A percentile compares a stretch with the other conserved stretches of the same genome.
Evolutionary conservation across 805 yeast species (phyloP).

Genomic region (Lipomyces mesembrius): DNA sequence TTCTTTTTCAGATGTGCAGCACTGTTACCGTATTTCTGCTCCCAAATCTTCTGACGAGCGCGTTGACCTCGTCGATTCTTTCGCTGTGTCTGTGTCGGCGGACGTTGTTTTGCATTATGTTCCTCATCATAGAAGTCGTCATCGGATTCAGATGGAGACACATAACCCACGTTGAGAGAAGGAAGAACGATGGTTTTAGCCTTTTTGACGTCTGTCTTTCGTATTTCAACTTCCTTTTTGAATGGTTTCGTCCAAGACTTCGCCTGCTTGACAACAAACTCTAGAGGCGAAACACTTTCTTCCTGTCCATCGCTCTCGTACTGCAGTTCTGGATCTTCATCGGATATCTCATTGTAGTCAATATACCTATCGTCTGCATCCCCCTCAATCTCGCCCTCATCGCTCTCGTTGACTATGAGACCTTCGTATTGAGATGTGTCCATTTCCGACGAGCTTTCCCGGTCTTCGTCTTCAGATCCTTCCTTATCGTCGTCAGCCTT

Average conservation of each 20-base stretch:
- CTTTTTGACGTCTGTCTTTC: constrained; percentile 9
- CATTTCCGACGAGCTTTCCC: constrained; percentile 25
- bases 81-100: constrained; percentile 51
- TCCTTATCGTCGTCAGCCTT: constrained; percentile 17
- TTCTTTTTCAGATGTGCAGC: constrained; percentile 86
- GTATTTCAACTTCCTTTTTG: neutral
- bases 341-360: constrained; percentile 19
- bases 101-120: constrained; percentile 22
- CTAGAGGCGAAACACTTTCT: neutral
- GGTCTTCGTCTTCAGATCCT: constrained; percentile 15
- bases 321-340: constrained; percentile 10
- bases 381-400: neutral
- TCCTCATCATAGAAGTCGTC: constrained; percentile 41
- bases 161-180: constrained; percentile 75
- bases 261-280: neutral
- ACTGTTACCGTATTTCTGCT: constrained; percentile 74
- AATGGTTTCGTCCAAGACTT: neutral
- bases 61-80: constrained; percentile 96
- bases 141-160: constrained; percentile 77
- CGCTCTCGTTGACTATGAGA: constrained; percentile 13
- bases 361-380: constrained; percentile 5
- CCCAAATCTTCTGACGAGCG: constrained; percentile 97
- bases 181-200: constrained; percentile 56
- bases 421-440: constrained; percentile 38
- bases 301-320: neutral